A percentile compares a stretch with the other conserved stretches of the same genome.
phyloP scores from a whole-genome alignment of 2,329 filamentous ascomycete genomes.

The Diplodia corticola region DNA sequence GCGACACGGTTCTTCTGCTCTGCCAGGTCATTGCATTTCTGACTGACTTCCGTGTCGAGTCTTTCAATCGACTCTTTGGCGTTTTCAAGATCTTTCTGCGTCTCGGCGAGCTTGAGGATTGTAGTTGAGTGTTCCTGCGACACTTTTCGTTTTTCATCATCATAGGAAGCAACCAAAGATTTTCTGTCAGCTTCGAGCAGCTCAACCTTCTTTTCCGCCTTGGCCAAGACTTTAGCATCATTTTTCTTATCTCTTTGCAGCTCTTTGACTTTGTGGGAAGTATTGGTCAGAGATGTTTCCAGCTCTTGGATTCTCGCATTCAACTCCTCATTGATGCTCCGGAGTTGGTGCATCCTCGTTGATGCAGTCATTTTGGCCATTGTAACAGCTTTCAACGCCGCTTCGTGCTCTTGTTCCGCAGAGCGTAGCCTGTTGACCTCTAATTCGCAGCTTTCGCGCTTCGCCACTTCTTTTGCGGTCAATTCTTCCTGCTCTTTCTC shows the following conservation, averaged over 20 bases:
- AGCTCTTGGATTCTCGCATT: not conserved
- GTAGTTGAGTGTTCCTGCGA: not conserved
- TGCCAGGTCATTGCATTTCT: not conserved
- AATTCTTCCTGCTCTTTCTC: not conserved
- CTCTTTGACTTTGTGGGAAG: not conserved
- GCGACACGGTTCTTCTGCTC: not conserved
- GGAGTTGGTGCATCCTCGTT: not conserved
- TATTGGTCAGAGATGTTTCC: not conserved
- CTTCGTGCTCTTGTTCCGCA: not conserved
- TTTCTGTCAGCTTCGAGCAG: not conserved
- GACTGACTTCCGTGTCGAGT: not conserved
- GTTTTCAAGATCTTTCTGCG: not conserved
- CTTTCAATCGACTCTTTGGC: not conserved
- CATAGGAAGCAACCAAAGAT: not conserved
- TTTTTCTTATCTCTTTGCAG: not conserved
- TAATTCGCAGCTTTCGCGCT: not conserved
- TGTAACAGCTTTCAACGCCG: not conserved
- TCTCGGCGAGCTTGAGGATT: not conserved
- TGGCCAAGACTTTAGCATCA: too few relatives aligned
- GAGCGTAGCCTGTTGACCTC: not conserved
- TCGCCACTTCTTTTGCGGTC: not conserved
- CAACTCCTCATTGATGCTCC: not conserved
- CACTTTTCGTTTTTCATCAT: not conserved
- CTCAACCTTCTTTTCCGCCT: not conserved
- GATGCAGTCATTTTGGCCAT: not conserved